Evolutionary conservation across 345 rosid genomes (phyloP), one percentile per base, ranked within the genome.

Genomic region (Turritis glabra): DNA sequence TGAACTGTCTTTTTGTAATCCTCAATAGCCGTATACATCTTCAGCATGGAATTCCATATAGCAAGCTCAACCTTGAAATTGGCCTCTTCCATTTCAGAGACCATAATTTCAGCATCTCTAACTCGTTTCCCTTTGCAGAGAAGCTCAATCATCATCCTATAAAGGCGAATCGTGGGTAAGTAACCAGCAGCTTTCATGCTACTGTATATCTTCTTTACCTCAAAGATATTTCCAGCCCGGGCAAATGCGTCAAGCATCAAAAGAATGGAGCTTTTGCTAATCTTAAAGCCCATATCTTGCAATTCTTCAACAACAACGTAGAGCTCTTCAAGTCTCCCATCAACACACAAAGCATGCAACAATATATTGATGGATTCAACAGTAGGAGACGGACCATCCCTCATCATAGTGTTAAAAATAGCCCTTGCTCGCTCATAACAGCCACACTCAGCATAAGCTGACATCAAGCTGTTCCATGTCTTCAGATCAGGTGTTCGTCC

Each of bases 171-270:
- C 44, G 92, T 90, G 7, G 98, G 98, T 67, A 87, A 84, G 79
- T 94, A 90, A 59, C 98, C 97, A 1, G 90, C 95, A 76, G 97
- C 97, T 83, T 86, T 91, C 98, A 94, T 91, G 78, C 98, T 95
- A 73, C 80, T 79, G 79, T 91, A 91, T 80, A 91, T 90, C 81
- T 94, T 94, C 87, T 87, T 88, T 64, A 86, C 97, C 85, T 94
- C 98, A 77, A 87, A 83, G 69, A 91, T 75, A 77, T 94, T 88
- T 73, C 93, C 95, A 50, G 85, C 85, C 71, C 75, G 79, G 46
- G 91, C 89, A 83, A 94, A 94, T 74, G 98, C 96, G 61, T 90
- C 90, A 52, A 94, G 93, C 89, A 86, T 91, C 82, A 91, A 79
- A 73, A 90, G 84, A 81, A 90, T 91, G 64, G 96, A 90, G 79